Evolutionary conservation across 202 grass and related monocot species (phyloP).

Genomic region (Setaria italica): DNA sequence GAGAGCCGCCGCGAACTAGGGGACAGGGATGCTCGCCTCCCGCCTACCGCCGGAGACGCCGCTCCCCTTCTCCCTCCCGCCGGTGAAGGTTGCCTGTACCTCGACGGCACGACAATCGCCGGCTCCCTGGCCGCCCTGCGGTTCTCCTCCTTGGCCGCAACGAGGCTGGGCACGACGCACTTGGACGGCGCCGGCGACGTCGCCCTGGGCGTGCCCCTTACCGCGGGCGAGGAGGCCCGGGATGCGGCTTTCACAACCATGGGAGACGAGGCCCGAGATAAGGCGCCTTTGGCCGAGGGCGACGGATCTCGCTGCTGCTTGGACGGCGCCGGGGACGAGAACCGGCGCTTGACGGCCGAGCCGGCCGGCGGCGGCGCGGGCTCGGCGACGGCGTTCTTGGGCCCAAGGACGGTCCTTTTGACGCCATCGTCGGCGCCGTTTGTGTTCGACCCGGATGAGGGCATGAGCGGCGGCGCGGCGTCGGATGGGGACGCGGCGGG

Average conservation of each 20-base stretch:
- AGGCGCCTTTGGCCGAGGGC: neutral
- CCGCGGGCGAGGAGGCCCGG: constrained; percentile 46
- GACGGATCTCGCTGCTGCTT: constrained; percentile 49
- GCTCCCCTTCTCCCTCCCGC: constrained; percentile 50
- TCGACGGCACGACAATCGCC: constrained; percentile 78
- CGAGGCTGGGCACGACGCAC: constrained; percentile 77
- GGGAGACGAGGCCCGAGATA: constrained; percentile 35
- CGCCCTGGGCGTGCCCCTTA: constrained; percentile 41
- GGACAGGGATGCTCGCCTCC: constrained; percentile 66
- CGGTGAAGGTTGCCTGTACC: constrained; percentile 79
- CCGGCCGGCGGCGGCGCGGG: neutral
- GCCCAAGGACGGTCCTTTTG: constrained; percentile 44
- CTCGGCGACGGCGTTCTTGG: constrained; percentile 36
- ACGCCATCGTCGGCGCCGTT: neutral
- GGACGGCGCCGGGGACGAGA: constrained; percentile 39
- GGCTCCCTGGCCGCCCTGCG: constrained; percentile 63
- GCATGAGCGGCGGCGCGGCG: constrained; percentile 47
- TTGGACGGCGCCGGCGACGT: constrained; percentile 78
- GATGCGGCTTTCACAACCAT: constrained; percentile 3
- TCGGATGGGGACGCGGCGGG: constrained; percentile 55
- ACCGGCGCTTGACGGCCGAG: constrained; percentile 43
- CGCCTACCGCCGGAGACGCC: constrained; percentile 50
- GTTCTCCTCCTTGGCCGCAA: constrained; percentile 83
- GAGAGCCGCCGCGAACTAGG: constrained; percentile 59
- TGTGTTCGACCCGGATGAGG: neutral